Evolutionary conservation across 345 rosid genomes (phyloP), one percentile per base, ranked within the genome.

Genomic region (Xanthoceras sorbifolium): DNA sequence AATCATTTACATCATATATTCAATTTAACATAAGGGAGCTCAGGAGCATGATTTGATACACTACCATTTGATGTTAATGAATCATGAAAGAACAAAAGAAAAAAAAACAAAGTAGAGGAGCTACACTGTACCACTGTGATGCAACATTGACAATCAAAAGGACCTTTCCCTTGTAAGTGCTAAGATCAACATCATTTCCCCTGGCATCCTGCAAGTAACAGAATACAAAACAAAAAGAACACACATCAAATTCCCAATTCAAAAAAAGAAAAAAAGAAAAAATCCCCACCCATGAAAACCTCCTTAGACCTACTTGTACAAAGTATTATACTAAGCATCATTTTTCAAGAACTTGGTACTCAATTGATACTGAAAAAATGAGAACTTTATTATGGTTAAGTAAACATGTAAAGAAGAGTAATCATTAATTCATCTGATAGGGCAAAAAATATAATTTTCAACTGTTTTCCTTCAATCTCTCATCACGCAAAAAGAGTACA

Each of bases 141-240:
- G 99, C 99, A 76, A 96, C 99, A 80, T 96, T 96, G 84, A 96
- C 97, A 71, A 96, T 86, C 79, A 93, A 73, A 74, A 96, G 95
- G 62, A 85, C 98, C 89, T 93, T 96, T 63, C 91, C 99, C 85
- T 91, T 96, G 86, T 92, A 93, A 55, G 26, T 77, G 76, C 93
- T 78, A 28, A 95, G 95, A 81, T 86, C 90, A 20, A 93, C 94
- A 73, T 84, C 97, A 60, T 86, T 88, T 66, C 93, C 99, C 40
- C 76, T 86, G 25, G 93, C 92, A 85, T 95, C 98, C 99, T 93
- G 86, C 72, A 42, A 9, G 46, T 26, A 64, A 32, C 22, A 78
- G 9, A 76, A 54, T 2, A 75, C 20, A 34, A 64, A 29, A 29
- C n/a, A 62, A 14, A 11, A 25, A 75, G 10, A 71, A 28, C 20